A percentile compares a stretch with the other conserved stretches of the same genome.
phyloP scores from a whole-genome alignment of 2,329 filamentous ascomycete genomes.

The Metarhizium brunneum region DNA sequence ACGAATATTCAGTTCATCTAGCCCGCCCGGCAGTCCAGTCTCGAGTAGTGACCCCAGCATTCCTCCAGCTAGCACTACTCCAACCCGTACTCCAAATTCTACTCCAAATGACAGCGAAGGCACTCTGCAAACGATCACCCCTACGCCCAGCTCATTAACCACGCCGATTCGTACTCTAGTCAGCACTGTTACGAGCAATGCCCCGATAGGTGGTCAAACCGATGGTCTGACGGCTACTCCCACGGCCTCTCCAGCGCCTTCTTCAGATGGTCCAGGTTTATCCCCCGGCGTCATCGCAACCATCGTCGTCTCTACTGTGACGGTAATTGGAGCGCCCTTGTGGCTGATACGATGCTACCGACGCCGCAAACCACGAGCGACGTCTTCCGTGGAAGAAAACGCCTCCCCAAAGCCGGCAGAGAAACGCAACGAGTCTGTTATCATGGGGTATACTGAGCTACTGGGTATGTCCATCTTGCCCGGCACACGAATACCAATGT shows the following conservation, averaged over 20 bases:
- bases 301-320: not conserved
- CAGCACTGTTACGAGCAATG: not conserved
- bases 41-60: not conserved
- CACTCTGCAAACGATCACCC: too few relatives aligned
- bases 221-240: not conserved
- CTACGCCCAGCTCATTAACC: too few relatives aligned
- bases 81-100: not conserved
- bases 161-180: not conserved
- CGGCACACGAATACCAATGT: not conserved
- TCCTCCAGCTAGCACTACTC: not conserved
- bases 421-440: not conserved
- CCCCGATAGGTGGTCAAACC: not conserved
- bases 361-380: not conserved
- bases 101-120: not conserved
- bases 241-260: not conserved
- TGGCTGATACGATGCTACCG: not conserved
- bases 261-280: not conserved
- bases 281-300: not conserved
- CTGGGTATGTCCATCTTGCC: not conserved
- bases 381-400: not conserved
- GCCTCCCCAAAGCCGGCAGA: not conserved
- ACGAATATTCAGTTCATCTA: not conserved
- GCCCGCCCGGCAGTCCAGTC: not conserved
- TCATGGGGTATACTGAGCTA: not conserved
- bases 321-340: not conserved